These are phyloP conservation scores for Apiospora koreana DNA, from an alignment of 2,329 filamentous ascomycete species.

Conservation along the genomic window DNA sequence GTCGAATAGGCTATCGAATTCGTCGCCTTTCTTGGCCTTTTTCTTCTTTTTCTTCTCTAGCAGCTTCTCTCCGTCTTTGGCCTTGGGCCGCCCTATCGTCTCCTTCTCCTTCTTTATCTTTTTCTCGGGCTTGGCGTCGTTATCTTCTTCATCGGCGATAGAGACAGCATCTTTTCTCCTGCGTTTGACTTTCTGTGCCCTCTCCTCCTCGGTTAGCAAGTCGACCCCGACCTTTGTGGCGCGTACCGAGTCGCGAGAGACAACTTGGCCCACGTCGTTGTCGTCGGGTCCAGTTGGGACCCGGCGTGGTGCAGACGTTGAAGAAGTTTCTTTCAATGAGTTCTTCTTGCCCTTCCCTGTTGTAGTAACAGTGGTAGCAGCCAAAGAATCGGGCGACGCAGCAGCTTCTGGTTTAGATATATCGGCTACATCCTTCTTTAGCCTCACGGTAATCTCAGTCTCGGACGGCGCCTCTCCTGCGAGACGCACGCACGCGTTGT, in stretches of 20 bases:
- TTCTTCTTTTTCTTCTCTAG: slow-evolving; percentile 52
- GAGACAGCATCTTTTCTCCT: slow-evolving; percentile 6
- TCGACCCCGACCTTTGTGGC: neutral
- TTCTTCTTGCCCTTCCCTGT: neutral
- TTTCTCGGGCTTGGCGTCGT: neutral
- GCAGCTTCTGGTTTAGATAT: neutral
- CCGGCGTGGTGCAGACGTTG: neutral
- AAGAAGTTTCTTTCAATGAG: neutral
- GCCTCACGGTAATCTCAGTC: slow-evolving; percentile 13
- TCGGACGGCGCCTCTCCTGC: slow-evolving; percentile 24
- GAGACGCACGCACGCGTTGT: slow-evolving; percentile 43
- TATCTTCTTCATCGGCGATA: neutral
- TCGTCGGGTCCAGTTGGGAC: neutral
- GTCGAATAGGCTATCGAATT: slow-evolving; percentile 73
- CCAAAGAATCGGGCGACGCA: neutral
- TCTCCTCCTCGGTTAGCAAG: neutral
- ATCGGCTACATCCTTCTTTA: too few relatives aligned
- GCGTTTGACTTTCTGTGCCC: neutral
- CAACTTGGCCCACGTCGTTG: slow-evolving; percentile 13
- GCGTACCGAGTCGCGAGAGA: slow-evolving; percentile 29
- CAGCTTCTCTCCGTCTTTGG: neutral
- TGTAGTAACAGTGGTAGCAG: neutral
- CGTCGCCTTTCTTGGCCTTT: slow-evolving; percentile 59
- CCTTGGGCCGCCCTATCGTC: neutral
- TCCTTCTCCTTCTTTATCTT: neutral